Evolutionary conservation across 495 filamentous ascomycete genomes (phyloP), one percentile per base, ranked within the genome.

Genomic region (Aspergillus steynii): DNA sequence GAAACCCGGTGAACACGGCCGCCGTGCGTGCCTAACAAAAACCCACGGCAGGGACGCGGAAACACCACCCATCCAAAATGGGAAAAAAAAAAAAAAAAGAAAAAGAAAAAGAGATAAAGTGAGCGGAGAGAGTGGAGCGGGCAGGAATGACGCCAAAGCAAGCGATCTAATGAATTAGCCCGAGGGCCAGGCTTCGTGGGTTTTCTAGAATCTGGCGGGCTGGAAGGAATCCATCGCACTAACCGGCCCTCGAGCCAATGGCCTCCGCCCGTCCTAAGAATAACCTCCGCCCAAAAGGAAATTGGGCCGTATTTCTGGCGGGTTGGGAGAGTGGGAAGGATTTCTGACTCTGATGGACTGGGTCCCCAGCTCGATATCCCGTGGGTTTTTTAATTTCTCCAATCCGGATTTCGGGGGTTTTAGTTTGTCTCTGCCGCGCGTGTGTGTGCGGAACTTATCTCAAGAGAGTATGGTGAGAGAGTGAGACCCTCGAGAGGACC

Each of bases 201-300:
- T 59, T 66, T 68, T 69, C 61, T 60, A 63, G 61, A 63, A 63
- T 63, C 34, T 37, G 5, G 50, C 55, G 54, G 60, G 49, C 57
- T 51, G 48, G n/a, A 60, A 5, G 9, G 34, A 37, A 37, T 37
- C 34, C 34, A 37, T 37, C 31, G 1, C 7, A 29, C 5, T 53
- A 14, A 28, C 9, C 26, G 1, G 51, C 15, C 51, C 5, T 29
- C 5, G 6, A 31, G 7, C 28, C 10, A 31, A 31, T 14, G 7
- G 51, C 6, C 37, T 42, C 12, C 37, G 37, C 12, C 20, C 37
- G 9, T 8, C 3, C 37, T 42, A 42, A 42, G 37, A 42, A 42
- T 42, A 42, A 42, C 37, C 37, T 42, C 37, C 37, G 37, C 37
- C 10, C 9, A 2, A 42, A 14, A 42, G 37, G 37, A 7, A 32